Conservation (phyloP, 495 filamentous ascomycete species). For the Aspergillus ostianus region DNA sequence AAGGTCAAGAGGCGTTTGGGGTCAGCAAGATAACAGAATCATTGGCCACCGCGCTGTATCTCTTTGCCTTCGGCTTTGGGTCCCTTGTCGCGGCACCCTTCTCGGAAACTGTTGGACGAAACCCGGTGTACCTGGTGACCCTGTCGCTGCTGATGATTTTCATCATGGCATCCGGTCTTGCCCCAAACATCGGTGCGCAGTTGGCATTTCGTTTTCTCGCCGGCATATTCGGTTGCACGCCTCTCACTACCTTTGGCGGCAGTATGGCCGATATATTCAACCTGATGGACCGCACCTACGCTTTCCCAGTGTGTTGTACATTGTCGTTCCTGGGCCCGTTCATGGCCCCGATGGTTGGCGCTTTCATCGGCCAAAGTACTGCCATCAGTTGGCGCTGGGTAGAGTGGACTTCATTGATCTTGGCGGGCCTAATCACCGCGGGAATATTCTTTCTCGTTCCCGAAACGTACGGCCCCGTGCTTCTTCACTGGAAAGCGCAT, state of each 20-base stretch:
- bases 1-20: constrained; percentile 8
- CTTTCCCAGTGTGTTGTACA: constrained; percentile 41
- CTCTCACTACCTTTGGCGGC: constrained; percentile 45
- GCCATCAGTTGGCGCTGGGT: constrained; percentile 39
- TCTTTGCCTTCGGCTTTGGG: constrained; percentile 58
- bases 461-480: constrained; percentile 46
- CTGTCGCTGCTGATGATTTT: constrained; percentile 45
- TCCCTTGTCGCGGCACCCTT: constrained; percentile 46
- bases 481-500: constrained; percentile 46
- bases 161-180: constrained; percentile 44
- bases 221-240: constrained; percentile 45
- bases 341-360: constrained; percentile 43
- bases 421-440: constrained; percentile 33
- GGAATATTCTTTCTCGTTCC: constrained; percentile 40
- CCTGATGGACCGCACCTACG: constrained; percentile 39
- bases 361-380: constrained; percentile 32
- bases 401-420: constrained; percentile 47
- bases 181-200: constrained; percentile 43
- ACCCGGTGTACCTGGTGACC: constrained; percentile 54
- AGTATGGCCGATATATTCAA: constrained; percentile 44
- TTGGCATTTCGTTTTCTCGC: constrained; percentile 46
- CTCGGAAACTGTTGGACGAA: constrained; percentile 55
- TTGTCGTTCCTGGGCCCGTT: constrained; percentile 37
- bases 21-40: constrained; percentile 9
- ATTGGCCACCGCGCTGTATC: constrained; percentile 37